Conservation (phyloP, 2,329 filamentous ascomycete species). For the Aspergillus clavatus region DNA sequence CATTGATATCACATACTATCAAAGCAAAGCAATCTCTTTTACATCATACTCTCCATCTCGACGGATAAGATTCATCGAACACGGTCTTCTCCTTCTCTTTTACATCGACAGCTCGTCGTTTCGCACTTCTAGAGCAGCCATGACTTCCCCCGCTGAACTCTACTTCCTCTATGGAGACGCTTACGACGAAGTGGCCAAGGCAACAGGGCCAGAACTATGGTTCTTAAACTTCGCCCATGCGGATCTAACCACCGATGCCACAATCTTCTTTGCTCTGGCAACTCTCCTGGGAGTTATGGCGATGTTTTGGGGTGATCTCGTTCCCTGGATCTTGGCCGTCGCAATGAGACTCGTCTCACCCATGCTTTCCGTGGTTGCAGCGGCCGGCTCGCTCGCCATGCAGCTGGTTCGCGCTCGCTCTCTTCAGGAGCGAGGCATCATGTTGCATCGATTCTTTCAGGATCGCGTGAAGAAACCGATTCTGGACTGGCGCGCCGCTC, state of each 20-base stretch:
- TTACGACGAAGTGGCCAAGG: background rate
- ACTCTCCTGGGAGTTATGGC: constrained; percentile 4
- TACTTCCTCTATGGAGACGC: constrained; percentile 13
- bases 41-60: too few relatives aligned
- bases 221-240: constrained; percentile 3
- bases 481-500: background rate
- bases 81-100: background rate
- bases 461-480: background rate
- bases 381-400: constrained; percentile 1
- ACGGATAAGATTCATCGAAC: too few relatives aligned
- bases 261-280: constrained; percentile 6
- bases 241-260: constrained; percentile 10
- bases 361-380: background rate
- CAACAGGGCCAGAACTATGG: background rate
- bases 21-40: too few relatives aligned
- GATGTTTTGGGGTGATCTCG: constrained; percentile 4
- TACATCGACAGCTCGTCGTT: background rate
- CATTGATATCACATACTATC: background rate
- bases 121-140: constrained; percentile 2
- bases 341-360: constrained; percentile 2
- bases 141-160: constrained; percentile 14
- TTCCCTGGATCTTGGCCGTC: background rate
- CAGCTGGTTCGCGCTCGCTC: constrained; percentile 6
- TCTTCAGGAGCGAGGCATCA: background rate
- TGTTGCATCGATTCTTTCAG: too few relatives aligned